Evolutionary conservation across 2,329 filamentous ascomycete species (phyloP).

Genomic region (Chrysoporthe austroafricana): DNA sequence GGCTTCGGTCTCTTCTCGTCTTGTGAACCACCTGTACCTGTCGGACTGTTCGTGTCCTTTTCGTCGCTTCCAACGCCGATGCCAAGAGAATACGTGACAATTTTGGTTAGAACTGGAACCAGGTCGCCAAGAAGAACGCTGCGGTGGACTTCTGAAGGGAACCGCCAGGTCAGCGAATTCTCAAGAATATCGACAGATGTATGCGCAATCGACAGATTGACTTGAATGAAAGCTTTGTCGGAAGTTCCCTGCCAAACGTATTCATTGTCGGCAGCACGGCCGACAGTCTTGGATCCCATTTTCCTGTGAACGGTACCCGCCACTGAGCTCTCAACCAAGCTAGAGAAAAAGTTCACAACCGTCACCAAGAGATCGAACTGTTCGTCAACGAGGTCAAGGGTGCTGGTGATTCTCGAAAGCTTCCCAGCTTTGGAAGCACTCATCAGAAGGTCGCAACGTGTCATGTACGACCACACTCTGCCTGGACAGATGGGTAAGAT

Average conservation of each 20-base stretch:
- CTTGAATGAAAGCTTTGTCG: slow-evolving; percentile 74
- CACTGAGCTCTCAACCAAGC: slow-evolving; percentile 76
- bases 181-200: slow-evolving; percentile 83
- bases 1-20: slow-evolving; percentile 21
- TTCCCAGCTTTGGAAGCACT: slow-evolving; percentile 76
- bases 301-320: slow-evolving; percentile 70
- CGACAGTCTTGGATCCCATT: slow-evolving; percentile 53
- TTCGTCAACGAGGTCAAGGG: slow-evolving; percentile 76
- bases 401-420: slow-evolving; percentile 78
- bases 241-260: slow-evolving; percentile 73
- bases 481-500: slow-evolving; percentile 76
- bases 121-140: slow-evolving; percentile 71
- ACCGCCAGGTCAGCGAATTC: slow-evolving; percentile 85
- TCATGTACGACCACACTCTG: slow-evolving; percentile 87
- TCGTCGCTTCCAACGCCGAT: slow-evolving; percentile 58
- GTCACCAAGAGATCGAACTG: slow-evolving; percentile 78
- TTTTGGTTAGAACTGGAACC: slow-evolving; percentile 69
- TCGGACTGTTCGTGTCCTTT: slow-evolving; percentile 42
- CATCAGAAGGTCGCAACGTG: slow-evolving; percentile 78
- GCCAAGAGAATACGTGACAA: slow-evolving; percentile 74
- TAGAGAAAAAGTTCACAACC: slow-evolving; percentile 73
- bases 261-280: slow-evolving; percentile 49
- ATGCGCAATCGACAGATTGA: slow-evolving; percentile 73
- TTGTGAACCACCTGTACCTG: slow-evolving; percentile 7
- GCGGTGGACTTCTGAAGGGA: slow-evolving; percentile 68